phyloP scores from a whole-genome alignment of 164 flowering plant genomes.

The Piper betle region DNA sequence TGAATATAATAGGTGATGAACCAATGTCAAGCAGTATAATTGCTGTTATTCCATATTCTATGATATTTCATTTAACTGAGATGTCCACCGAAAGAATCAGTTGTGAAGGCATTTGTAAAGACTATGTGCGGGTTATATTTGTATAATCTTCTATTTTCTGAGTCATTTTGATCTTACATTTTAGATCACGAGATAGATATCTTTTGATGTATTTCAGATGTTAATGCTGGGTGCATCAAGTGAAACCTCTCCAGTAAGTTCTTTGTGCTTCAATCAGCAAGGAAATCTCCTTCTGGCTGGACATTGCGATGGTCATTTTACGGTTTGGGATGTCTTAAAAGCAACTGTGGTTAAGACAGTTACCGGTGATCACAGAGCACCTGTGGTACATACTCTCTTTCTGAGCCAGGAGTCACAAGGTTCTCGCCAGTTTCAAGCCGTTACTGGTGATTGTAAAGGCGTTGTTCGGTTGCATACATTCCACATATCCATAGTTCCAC shows the following conservation, averaged over 20 bases:
- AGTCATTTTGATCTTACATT: not conserved
- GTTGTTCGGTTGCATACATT: conserved; percentile 56
- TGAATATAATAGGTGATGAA: not conserved
- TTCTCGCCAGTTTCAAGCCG: conserved; percentile 75
- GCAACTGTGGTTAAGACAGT: conserved; percentile 51
- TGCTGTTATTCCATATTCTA: not conserved
- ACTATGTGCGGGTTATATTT: not conserved
- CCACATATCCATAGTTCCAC: conserved; percentile 55
- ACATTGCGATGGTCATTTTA: conserved; percentile 79
- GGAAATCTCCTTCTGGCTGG: conserved; percentile 94
- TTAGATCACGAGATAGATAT: not conserved
- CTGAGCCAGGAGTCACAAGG: conserved; percentile 78
- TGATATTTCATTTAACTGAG: not conserved
- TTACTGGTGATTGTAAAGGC: conserved; percentile 92
- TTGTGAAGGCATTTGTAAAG: not conserved
- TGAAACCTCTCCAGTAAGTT: conserved; percentile 68
- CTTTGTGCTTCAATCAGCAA: conserved; percentile 91
- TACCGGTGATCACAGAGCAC: conserved; percentile 69
- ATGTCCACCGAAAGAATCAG: not conserved
- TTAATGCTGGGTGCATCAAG: conserved; percentile 66
- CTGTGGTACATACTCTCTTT: conserved; percentile 77
- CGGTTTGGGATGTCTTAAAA: conserved; percentile 82
- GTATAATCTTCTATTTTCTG: not conserved
- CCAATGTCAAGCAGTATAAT: not conserved
- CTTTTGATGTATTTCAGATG: conserved; percentile 38